These are phyloP conservation scores for Penicillium sp. DNA, from an alignment of 2,329 filamentous ascomycete species.

Conservation along the genomic window DNA sequence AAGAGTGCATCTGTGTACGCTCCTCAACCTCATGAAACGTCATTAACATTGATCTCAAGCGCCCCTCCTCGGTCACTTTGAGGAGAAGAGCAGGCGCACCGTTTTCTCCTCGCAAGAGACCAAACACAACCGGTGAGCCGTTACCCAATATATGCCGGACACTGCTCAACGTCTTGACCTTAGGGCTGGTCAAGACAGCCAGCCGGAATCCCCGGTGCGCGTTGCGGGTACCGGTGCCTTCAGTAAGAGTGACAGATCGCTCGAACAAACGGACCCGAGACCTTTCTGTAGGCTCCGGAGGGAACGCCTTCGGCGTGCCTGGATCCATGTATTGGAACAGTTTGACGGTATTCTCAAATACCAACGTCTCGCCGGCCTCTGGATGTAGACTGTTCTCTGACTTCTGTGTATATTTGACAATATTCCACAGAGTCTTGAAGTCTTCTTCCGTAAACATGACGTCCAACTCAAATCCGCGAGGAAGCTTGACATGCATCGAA, in stretches of 20 bases:
- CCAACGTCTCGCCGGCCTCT: conserved; percentile 63
- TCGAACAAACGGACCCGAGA: conserved; percentile 77
- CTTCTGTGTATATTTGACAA: conserved; percentile 78
- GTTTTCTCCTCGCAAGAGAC: conserved; percentile 68
- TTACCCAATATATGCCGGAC: conserved; percentile 67
- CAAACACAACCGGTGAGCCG: conserved; percentile 68
- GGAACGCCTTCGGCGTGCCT: conserved; percentile 68
- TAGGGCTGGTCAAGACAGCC: conserved; percentile 71
- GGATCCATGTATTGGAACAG: conserved; percentile 79
- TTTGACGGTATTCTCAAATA: conserved; percentile 66
- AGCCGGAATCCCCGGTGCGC: conserved; percentile 78
- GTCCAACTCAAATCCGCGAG: conserved; percentile 69
- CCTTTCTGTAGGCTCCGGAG: conserved; percentile 65
- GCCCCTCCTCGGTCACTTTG: conserved; percentile 62
- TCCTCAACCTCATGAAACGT: conserved; percentile 72
- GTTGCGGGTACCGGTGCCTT: conserved; percentile 67
- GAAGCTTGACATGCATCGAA: conserved; percentile 65
- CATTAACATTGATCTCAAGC: conserved; percentile 68
- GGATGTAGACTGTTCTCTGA: conserved; percentile 68
- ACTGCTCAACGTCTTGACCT: conserved; percentile 71
- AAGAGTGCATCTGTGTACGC: conserved; percentile 65
- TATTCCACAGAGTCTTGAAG: conserved; percentile 73
- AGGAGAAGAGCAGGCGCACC: conserved; percentile 67
- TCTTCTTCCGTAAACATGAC: conserved; percentile 71
- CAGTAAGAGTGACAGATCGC: conserved; percentile 61